Base-by-base conservation (phyloP, 2,329 filamentous ascomycete genomes). In the Pseudocercospora pini-densiflorae region DNA sequence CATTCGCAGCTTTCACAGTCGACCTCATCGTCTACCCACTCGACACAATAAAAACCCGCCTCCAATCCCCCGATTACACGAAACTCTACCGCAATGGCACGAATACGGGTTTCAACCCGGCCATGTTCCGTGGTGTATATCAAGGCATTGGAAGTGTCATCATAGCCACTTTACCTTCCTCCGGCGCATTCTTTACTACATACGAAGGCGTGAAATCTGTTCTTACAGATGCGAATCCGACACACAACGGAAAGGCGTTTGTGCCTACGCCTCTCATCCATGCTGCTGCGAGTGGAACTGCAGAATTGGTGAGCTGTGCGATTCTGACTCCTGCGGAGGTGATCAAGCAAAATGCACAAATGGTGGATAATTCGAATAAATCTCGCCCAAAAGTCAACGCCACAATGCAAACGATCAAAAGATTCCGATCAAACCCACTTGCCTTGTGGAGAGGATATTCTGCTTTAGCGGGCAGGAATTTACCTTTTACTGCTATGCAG, bases 321-420 rank as follows among this genome's bases (percentile, higher is more conserved):
- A 92, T 97, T 67, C 86, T 97, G 40, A 94, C 93, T 0, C 94
- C 93, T 0, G 92, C 93, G 14, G 93, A 97, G 77, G 92, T 97
- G 7, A 87, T 97, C 69, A 97, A 97, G 81, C 93, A 97, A 77
- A 97, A 97, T 78, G 93, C 94, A 0, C 93, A 97, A 78, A 93
- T 97, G 86, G 83, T 95, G 0, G 82, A 82, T 73, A 74, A 69
- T 23, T 71, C 66, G 16, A 82, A 78, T 78, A 53, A 64, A 70
- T 59, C 68, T 51, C 61, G 68, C 40, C 55, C 76, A 14, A 66
- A 75, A 10, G 78, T 77, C 57, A 83, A 83, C 62, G 84, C 86
- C 0, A 88, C 86, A 78, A 53, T 89, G 5, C 79, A 87, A 76
- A 88, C 88, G 0, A 77, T 90, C 9, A 77, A 79, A 16, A 81